phyloP scores from a whole-genome alignment of 176 grass and related monocot species.

The Bothriochloa decipiens region DNA sequence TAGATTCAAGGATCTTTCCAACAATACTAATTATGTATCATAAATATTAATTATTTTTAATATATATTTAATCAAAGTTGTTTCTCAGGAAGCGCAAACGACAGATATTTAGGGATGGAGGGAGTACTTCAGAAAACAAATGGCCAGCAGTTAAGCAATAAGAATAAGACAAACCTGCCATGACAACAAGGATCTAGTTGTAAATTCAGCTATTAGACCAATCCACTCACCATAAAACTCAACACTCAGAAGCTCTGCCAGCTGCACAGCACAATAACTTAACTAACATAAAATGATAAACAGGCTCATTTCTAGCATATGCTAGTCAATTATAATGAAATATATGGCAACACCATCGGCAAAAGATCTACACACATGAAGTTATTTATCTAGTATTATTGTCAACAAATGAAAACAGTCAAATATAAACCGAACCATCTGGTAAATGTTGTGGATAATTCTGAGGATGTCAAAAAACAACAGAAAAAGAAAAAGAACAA shows the following conservation, averaged over 20 bases:
- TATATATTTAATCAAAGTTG: too few species aligned
- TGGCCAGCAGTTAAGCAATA: slow-evolving; percentile 17
- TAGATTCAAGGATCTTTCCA: too few species aligned
- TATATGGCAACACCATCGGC: not conserved
- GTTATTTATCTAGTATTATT: slow-evolving; percentile 12
- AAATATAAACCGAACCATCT: slow-evolving; percentile 30
- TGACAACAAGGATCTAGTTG: slow-evolving; percentile 89
- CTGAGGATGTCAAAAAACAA: not conserved
- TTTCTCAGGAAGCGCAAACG: too few species aligned
- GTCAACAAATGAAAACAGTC: not conserved
- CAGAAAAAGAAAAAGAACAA: not conserved
- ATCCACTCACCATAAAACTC: slow-evolving; percentile 99
- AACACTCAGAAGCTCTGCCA: slow-evolving; percentile 86
- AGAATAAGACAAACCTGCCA: slow-evolving; percentile 86
- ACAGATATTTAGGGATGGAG: too few species aligned
- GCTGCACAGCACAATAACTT: slow-evolving; percentile 55
- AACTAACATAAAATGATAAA: slow-evolving; percentile 7
- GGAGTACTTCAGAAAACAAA: slow-evolving; percentile 11
- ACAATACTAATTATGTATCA: too few species aligned
- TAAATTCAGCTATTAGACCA: slow-evolving; percentile 91
- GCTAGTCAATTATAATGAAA: not conserved
- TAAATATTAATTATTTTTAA: too few species aligned
- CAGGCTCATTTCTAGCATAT: not conserved
- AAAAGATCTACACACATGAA: slow-evolving; percentile 17
- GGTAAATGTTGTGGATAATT: slow-evolving; percentile 16